Conservation (phyloP, 1,284 basidiomycete genomes). For the Ustilago lituana region DNA sequence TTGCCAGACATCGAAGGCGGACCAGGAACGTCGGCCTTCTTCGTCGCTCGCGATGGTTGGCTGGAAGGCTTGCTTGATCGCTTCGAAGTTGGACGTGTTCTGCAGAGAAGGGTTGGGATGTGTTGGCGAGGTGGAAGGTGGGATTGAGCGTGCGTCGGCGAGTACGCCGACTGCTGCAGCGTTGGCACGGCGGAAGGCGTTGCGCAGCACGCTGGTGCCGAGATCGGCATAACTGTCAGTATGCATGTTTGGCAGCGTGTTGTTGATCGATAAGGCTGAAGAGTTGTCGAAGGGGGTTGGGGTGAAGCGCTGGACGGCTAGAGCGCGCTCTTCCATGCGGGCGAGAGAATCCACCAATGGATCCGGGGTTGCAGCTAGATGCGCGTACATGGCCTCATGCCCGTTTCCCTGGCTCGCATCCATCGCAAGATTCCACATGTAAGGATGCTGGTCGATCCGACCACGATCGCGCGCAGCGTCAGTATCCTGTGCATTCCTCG, state of each 20-base stretch:
- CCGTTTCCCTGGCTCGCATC: slow-evolving; percentile 7
- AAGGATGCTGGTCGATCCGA: slow-evolving; percentile 7
- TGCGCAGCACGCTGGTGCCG: slow-evolving; percentile 36
- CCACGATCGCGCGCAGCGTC: slow-evolving; percentile 9
- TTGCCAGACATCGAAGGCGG: slow-evolving; percentile 57
- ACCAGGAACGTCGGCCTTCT: slow-evolving; percentile 56
- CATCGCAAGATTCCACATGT: slow-evolving; percentile 18
- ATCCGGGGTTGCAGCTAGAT: slow-evolving; percentile 32
- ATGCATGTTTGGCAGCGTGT: slow-evolving; percentile 17
- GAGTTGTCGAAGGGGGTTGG: slow-evolving; percentile 14
- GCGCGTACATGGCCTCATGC: slow-evolving; percentile 31
- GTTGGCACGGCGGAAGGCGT: slow-evolving; percentile 36
- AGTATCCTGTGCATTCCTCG: slow-evolving; percentile 13
- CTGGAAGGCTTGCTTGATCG: slow-evolving; percentile 56
- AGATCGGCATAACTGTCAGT: slow-evolving; percentile 28
- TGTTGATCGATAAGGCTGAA: slow-evolving; percentile 11
- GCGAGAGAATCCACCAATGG: slow-evolving; percentile 41
- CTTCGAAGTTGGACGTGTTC: slow-evolving; percentile 52
- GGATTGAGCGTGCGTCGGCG: slow-evolving; percentile 14
- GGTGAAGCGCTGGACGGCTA: slow-evolving; percentile 17
- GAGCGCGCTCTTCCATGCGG: slow-evolving; percentile 34
- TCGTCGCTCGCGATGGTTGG: slow-evolving; percentile 47
- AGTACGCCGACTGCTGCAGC: slow-evolving; percentile 21
- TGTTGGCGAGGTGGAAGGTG: slow-evolving; percentile 18
- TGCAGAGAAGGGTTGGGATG: slow-evolving; percentile 30